These are phyloP conservation scores for Akanthomyces lecanii DNA, from an alignment of 2,329 filamentous ascomycete species.

Conservation along the genomic window DNA sequence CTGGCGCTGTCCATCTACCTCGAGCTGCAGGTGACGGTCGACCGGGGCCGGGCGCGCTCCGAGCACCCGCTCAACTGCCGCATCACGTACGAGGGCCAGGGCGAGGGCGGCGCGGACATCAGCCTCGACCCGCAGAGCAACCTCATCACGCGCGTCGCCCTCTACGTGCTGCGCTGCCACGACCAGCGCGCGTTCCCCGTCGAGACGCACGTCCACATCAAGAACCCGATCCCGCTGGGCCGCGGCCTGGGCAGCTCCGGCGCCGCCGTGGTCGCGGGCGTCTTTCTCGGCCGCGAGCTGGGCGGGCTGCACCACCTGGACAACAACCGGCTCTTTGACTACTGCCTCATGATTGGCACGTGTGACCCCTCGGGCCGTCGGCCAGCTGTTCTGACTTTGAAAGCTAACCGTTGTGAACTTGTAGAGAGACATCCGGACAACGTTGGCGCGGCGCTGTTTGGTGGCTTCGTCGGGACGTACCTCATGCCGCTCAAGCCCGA, in stretches of 20 bases:
- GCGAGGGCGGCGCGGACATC: conserved; percentile 67
- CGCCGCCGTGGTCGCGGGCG: conserved; percentile 90
- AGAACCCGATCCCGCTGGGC: conserved; percentile 91
- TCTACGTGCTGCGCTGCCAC: conserved; percentile 93
- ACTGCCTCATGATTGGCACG: conserved; percentile 90
- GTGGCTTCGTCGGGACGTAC: conserved; percentile 95
- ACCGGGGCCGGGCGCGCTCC: conserved; percentile 51
- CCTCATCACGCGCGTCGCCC: conserved; percentile 86
- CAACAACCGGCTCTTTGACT: conserved; percentile 84
- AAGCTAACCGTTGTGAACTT: not conserved
- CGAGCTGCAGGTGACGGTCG: conserved; percentile 77
- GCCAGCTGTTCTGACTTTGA: not conserved
- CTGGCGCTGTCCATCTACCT: conserved; percentile 92
- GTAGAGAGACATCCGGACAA: conserved; percentile 85
- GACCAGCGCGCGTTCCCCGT: conserved; percentile 76
- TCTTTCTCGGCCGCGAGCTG: conserved; percentile 87
- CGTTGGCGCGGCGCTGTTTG: conserved; percentile 90
- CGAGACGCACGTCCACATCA: conserved; percentile 88
- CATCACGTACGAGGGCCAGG: conserved; percentile 85
- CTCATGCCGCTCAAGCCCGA: conserved; percentile 86
- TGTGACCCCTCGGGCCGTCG: conserved; percentile 12
- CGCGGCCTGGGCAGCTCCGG: conserved; percentile 92
- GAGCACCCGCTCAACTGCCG: conserved; percentile 73
- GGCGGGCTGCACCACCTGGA: conserved; percentile 70
- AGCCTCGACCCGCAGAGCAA: conserved; percentile 81